Conservation (phyloP, 2,329 filamentous ascomycete genomes). For the Apiospora rasikravindrae region DNA sequence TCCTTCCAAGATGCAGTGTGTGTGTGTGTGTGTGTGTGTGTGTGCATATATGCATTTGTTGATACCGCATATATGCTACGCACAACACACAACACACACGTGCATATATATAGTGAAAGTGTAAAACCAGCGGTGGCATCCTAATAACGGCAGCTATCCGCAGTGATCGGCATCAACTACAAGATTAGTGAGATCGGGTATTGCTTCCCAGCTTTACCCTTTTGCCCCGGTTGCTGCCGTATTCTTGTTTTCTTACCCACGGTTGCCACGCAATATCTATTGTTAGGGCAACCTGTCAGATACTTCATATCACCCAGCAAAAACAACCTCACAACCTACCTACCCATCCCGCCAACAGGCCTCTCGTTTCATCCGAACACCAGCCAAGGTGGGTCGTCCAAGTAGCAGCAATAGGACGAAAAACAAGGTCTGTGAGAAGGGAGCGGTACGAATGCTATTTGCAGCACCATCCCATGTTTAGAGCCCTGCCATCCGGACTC, state of each 20-base stretch:
- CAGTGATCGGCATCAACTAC: constrained; percentile 10
- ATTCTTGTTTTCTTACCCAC: not conserved
- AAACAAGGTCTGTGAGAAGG: constrained; percentile 6
- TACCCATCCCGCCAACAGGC: not conserved
- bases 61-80: not conserved
- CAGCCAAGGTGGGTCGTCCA: not conserved
- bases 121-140: not conserved
- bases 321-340: too few species aligned
- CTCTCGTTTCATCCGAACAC: constrained; percentile 15
- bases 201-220: not conserved
- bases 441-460: not conserved
- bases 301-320: not conserved
- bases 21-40: not conserved
- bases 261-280: not conserved
- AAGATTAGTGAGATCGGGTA: not conserved
- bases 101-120: not conserved
- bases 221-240: not conserved
- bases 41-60: not conserved
- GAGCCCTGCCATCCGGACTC: not conserved
- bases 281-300: constrained; percentile 4
- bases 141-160: constrained; percentile 2
- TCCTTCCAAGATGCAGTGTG: not conserved
- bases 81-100: not conserved
- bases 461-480: not conserved
- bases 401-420: not conserved